Conservation (phyloP, 139 green algal species). For the Chlamydomonas sp. region DNA sequence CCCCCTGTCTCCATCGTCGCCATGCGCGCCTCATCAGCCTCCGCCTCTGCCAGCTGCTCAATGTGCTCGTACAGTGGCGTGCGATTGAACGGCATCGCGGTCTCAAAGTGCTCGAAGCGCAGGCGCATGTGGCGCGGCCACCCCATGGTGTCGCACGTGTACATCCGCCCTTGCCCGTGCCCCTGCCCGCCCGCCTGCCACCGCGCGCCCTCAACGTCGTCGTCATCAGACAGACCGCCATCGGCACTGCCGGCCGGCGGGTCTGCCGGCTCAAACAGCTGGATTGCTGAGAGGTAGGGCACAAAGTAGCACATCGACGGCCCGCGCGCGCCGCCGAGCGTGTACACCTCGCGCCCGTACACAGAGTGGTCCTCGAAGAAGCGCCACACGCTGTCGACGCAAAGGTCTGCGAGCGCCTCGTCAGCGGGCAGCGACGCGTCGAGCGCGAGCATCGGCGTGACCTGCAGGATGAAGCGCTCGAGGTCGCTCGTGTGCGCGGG, state of each 20-base stretch:
- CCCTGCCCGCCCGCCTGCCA: too few species aligned
- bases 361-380: slow-evolving; percentile 46
- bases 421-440: slow-evolving; percentile 14
- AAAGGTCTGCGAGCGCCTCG: slow-evolving; percentile 23
- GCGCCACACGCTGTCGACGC: slow-evolving; percentile 49
- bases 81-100: slow-evolving; percentile 55
- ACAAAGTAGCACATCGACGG: slow-evolving; percentile 62
- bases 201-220: too few species aligned
- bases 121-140: slow-evolving; percentile 60
- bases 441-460: slow-evolving; percentile 24
- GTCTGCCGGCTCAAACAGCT: too few species aligned
- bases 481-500: neutral
- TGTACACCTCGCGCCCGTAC: slow-evolving; percentile 39
- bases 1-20: too few species aligned
- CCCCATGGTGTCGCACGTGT: slow-evolving; percentile 44
- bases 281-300: slow-evolving; percentile 69
- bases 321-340: slow-evolving; percentile 46
- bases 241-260: too few species aligned
- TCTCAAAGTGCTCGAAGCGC: slow-evolving; percentile 56
- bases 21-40: too few species aligned
- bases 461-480: slow-evolving; percentile 16
- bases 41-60: slow-evolving; percentile 28
- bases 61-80: slow-evolving; percentile 50
- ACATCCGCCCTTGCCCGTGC: slow-evolving; percentile 25
- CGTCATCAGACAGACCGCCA: too few species aligned